A percentile compares a stretch with the other conserved stretches of the same genome.
phyloP scores from a whole-genome alignment of 1,284 basidiomycete species.

The Ceratobasidium theobromae region DNA sequence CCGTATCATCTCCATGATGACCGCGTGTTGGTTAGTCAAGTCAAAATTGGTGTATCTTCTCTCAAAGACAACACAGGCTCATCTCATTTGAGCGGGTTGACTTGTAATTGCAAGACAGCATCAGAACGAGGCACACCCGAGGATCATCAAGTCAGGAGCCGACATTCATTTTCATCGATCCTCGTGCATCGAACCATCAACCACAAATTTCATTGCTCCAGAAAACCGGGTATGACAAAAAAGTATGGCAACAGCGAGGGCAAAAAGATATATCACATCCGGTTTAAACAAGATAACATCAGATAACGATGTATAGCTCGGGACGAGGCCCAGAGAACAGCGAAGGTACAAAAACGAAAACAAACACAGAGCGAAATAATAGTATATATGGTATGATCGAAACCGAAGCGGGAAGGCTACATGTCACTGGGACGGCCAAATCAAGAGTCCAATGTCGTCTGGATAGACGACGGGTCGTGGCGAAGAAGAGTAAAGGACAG shows the following conservation, averaged over 20 bases:
- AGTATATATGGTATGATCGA: conserved; percentile 21
- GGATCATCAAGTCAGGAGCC: no score
- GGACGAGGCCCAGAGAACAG: conserved; percentile 23
- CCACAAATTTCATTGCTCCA: conserved; percentile 28
- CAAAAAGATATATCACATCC: conserved; percentile 7
- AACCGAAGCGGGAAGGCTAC: conserved; percentile 16
- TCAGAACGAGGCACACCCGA: not conserved
- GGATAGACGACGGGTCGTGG: conserved; percentile 11
- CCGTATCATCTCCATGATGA: no score
- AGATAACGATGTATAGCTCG: conserved; percentile 22
- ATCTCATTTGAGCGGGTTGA: no score
- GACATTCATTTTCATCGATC: no score
- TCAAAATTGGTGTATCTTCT: no score
- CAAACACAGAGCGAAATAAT: conserved; percentile 28
- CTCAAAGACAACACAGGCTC: no score
- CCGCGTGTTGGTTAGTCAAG: no score
- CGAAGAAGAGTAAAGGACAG: conserved; percentile 11
- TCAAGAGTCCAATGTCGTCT: conserved; percentile 26
- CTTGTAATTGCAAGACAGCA: no score
- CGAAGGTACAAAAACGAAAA: conserved; percentile 31
- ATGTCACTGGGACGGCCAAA: conserved; percentile 30
- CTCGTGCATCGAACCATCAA: not conserved
- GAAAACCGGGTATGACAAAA: conserved; percentile 7
- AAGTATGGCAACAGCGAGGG: conserved; percentile 1
- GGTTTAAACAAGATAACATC: conserved; percentile 24